Base-by-base conservation (phyloP, 1,139 yeast species). In the Saccharomyces hybrid region DNA sequence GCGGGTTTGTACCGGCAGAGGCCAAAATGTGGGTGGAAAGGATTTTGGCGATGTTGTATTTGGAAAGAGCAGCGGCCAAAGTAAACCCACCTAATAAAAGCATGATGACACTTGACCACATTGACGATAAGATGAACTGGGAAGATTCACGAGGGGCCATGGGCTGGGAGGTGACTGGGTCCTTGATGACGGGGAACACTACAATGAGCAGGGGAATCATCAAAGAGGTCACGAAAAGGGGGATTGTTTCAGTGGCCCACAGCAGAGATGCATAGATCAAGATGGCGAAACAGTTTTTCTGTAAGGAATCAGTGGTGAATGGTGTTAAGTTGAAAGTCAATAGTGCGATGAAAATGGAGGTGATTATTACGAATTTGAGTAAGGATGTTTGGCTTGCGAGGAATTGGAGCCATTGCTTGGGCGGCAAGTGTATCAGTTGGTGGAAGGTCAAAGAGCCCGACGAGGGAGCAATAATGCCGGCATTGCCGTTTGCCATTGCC, bases 61-160 rank as follows among this genome's bases (percentile, higher is more conserved):
- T 91, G 47, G 96, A 88, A 56, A 91, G 75, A 0, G 96, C 97
- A n/a, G 96, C 97, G 9, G 98, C 97, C 55, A 91, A 75, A 0
- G 97, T 87, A 71, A 91, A 91, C 2, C 98, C 98, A 60, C 98
- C 98, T 27, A 91, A 74, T 54, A 91, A 75, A 51, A 91, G 75
- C 86, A 90, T 82, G 60, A 91, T 88, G 16, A 90, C 95, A 1
- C 97, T 88, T 4, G 95, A 85, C 97, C 97, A 91, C 98, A 91
- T 91, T 27, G 89, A 77, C 1, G 88, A 75, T 61, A 93, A 79
- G 55, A 91, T 88, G 66, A 79, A 88, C 62, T 81, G 80, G 1
- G 96, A 84, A 0, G 97, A 86, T 1, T 78, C 83, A 0, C 80
- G 74, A 0, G 95, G 86, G 1, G 73, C 64, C 79, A 89, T 76